Evolutionary conservation across 75 land plant species (phyloP), one percentile per base, ranked within the genome.

Genomic region (Pinus taeda): DNA sequence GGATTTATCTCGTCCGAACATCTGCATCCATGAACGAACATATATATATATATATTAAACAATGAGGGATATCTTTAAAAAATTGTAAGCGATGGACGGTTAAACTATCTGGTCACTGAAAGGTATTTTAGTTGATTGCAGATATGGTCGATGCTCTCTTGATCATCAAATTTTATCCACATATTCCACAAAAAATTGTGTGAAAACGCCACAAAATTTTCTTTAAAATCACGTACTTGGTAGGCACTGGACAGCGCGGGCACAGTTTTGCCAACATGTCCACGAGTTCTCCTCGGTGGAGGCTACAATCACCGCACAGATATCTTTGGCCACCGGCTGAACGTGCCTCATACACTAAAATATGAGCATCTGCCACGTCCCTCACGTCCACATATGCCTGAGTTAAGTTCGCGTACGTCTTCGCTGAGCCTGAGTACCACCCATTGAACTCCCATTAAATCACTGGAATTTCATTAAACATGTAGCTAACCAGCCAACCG

Each of bases 341-440:
- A 4, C 91, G 87, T 2, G 79, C 74, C 78, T 92, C 98, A 73
- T 71, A 95, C 9, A 88, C 86, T 18, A 92, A 78, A 12, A 92
- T 77, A 67, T 92, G 95, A 9, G 98, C 93, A 42, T 65, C 69
- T 6, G 93, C 98, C 57, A 88, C 93, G 71, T 95, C 95, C 57
- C 80, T 82, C 56, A 95, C 98, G 71, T 93, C 81, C 13, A 95
- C 93, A 60, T 90, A 93, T 5, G 89, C 96, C 59, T 89, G 92
- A 17, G 85, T 83, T 1, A 86, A 74, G 66, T 95, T 91, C 62
- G 88, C 83, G 72, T 88, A 95, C 2, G 86, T 88, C 62, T 91
- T 88, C 57, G 90, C 87, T 1, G 93, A 82, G 5, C 98, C 96
- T 49, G 79, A 24, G 0, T 24, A 6, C 5, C 45, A 42, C 5